Base-by-base conservation (phyloP, 352 stramenopile genomes). In the Phytophthora pisi region DNA sequence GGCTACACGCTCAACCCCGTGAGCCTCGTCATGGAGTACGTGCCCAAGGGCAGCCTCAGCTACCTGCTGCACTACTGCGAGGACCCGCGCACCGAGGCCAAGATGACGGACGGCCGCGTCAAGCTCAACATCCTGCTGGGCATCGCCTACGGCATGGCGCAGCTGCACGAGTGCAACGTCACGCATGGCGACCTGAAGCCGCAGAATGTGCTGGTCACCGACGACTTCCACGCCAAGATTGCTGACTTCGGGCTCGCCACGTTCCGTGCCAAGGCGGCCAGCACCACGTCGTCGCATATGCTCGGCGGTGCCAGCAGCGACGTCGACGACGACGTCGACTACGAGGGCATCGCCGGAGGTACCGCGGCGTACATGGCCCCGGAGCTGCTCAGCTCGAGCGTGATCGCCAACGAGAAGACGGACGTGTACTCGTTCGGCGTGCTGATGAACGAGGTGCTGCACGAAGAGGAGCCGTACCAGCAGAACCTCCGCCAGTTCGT, bases 181-280 rank as follows among this genome's bases (percentile, higher is more conserved):
- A 81, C 82, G 30, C 83, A 92, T 59, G 70, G 83, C 3, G 83
- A 90, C 58, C 40, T 92, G 50, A 90, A 92, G 61, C 78, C 75
- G 2, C 77, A 89, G 58, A 90, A 96, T 54, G 64, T 95, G 45
- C 68, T 95, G 43, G 60, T 93, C 34, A 74, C 72, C 24, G 66
- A 84, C n/a, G 63, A 86, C 42, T 88, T 81, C 56, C 73, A 93
- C 7, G 81, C 89, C 53, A 95, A 95, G 65, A 93, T 97, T 61
- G 81, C 84, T 2, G 86, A 95, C 66, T 95, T 95, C 62, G 84
- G 86, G 6, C 64, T 81, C 28, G 66, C 71, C 26, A 75, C 70
- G 45, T 71, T 75, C 45, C 64, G 65, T 47, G 69, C 65, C 56
- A 78, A 72, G 45, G 55, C 57, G 2, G 55, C 52, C 15, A 78